Conservation (phyloP, 1,284 basidiomycete species). For the Vanrija pseudolonga region DNA sequence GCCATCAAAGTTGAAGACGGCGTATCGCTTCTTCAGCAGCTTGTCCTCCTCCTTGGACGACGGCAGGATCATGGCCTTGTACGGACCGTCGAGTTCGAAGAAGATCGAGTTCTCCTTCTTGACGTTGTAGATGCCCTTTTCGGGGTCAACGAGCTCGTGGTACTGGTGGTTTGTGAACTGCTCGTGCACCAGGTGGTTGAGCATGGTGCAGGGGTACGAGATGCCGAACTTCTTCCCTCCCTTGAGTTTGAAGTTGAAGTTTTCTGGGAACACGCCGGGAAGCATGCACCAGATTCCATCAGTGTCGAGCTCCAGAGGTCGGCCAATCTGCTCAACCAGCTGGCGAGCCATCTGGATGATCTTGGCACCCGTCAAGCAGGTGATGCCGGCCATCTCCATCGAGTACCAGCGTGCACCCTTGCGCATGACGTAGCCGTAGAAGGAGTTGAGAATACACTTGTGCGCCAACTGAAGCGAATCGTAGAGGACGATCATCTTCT, state of each 20-base stretch:
- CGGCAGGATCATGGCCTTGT: slow-evolving; percentile 98
- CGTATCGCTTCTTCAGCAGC: slow-evolving; percentile 96
- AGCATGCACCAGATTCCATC: slow-evolving; percentile 99
- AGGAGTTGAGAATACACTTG: slow-evolving; percentile 99
- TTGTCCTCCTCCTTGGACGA: slow-evolving; percentile 99
- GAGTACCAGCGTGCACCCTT: slow-evolving; percentile 99
- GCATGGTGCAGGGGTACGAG: slow-evolving; percentile 99
- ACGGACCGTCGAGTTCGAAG: slow-evolving; percentile 98
- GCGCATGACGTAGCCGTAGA: slow-evolving; percentile 99
- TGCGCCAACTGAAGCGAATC: slow-evolving; percentile 99
- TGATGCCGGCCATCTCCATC: slow-evolving; percentile 99
- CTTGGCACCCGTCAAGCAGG: slow-evolving; percentile 95
- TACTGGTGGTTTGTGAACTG: slow-evolving; percentile 98
- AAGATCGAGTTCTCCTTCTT: slow-evolving; percentile 99
- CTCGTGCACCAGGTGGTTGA: slow-evolving; percentile 95
- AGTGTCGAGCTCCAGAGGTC: slow-evolving; percentile 95
- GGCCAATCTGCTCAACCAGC: slow-evolving; percentile 93
- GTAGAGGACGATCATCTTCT: slow-evolving; percentile 99
- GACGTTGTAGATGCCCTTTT: slow-evolving; percentile 79
- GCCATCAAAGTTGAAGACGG: slow-evolving; percentile 99
- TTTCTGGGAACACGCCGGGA: slow-evolving; percentile 94
- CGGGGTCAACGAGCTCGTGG: slow-evolving; percentile 77
- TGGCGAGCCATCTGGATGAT: slow-evolving; percentile 99
- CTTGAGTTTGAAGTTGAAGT: slow-evolving; percentile 89
- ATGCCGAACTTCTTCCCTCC: slow-evolving; percentile 84